A percentile compares a stretch with the other conserved stretches of the same genome.
phyloP scores from a whole-genome alignment of 2,329 filamentous ascomycete species.

The Alternaria triticina region DNA sequence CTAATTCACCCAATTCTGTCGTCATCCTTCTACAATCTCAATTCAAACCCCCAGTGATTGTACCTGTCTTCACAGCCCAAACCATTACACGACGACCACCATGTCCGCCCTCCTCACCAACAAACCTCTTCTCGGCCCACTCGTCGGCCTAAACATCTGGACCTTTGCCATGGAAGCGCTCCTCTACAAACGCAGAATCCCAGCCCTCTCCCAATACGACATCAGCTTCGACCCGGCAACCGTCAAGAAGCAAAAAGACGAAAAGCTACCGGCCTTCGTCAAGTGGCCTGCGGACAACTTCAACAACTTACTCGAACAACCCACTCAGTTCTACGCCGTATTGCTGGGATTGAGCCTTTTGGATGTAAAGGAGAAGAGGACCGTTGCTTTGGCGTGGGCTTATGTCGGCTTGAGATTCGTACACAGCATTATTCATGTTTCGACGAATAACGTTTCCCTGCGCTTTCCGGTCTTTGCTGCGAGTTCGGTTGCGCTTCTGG shows the following conservation, averaged over 20 bases:
- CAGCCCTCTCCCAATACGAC: not conserved
- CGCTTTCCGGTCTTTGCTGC: not conserved
- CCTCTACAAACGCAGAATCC: not conserved
- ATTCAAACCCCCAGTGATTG: not conserved
- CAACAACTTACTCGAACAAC: not conserved
- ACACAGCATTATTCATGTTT: not conserved
- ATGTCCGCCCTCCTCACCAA: not conserved
- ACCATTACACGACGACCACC: not conserved
- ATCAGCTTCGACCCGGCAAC: not conserved
- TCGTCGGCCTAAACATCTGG: not conserved
- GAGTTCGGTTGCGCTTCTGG: not conserved
- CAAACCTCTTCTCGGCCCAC: not conserved
- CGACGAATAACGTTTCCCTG: not conserved
- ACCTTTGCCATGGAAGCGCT: not conserved
- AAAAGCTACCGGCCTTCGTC: not conserved
- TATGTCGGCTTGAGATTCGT: not conserved
- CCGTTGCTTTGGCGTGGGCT: not conserved
- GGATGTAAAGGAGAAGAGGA: not conserved
- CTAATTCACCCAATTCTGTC: not conserved
- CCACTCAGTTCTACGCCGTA: not conserved
- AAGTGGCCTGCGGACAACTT: not conserved
- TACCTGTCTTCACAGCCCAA: not conserved
- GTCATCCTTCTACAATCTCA: not conserved
- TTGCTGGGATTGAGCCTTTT: not conserved
- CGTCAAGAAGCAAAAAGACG: not conserved